These are phyloP conservation scores for Fraxinus paxiana DNA, from an alignment of 305 asterid species.

Conservation along the genomic window DNA sequence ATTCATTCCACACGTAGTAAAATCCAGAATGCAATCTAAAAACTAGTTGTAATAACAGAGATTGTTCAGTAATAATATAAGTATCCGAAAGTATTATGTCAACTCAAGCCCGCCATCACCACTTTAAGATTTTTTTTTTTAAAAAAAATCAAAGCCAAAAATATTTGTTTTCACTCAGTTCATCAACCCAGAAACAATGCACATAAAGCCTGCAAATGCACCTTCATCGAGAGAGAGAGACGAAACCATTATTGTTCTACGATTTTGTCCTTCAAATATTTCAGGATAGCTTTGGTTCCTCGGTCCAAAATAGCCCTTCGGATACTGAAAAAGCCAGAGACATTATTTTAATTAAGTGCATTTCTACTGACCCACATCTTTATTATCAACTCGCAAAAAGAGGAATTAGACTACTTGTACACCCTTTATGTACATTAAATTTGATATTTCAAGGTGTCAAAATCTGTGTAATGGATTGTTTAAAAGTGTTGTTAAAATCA, in stretches of 20 bases:
- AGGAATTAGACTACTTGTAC: neutral
- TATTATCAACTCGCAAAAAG: neutral
- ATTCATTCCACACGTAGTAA: neutral
- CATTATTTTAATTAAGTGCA: neutral
- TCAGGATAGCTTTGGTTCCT: constrained; percentile 78
- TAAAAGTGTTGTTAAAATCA: neutral
- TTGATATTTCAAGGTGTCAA: neutral
- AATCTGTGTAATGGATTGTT: neutral
- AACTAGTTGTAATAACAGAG: neutral
- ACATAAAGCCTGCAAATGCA: constrained; percentile 8
- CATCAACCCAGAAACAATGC: constrained; percentile 11
- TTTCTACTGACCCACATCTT: neutral
- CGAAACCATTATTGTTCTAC: constrained; percentile 37
- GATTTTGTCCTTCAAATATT: constrained; percentile 70
- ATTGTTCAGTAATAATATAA: neutral
- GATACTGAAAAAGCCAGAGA: constrained; percentile 46
- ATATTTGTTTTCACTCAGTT: constrained; percentile 16
- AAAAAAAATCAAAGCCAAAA: neutral
- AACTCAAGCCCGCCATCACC: neutral
- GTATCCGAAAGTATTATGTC: neutral
- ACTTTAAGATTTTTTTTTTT: neutral
- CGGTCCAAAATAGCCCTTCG: constrained; percentile 77
- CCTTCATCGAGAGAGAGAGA: neutral
- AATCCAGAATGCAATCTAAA: neutral
- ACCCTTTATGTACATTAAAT: neutral